Percentiles rank a stretch among this genome's conserved stretches.
These are phyloP conservation scores for Cryptococcus sp. DNA, from an alignment of 1,284 basidiomycete genomes.

Conservation along the genomic window DNA sequence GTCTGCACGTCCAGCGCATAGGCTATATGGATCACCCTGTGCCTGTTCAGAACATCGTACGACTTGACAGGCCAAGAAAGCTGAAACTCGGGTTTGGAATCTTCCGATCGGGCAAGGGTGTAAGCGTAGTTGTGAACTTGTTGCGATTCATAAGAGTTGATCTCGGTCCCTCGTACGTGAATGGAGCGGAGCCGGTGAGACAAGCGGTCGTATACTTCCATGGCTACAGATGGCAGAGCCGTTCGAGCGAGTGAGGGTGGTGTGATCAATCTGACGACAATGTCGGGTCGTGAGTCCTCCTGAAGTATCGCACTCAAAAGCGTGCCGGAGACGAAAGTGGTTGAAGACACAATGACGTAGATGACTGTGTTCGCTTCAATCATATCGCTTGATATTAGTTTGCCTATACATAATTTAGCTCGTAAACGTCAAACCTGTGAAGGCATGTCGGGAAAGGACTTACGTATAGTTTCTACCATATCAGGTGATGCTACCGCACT, in stretches of 20 bases:
- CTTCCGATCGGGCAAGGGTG: constrained; percentile 31
- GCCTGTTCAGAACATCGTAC: constrained; percentile 44
- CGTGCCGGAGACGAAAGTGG: not conserved
- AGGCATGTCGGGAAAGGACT: too few species aligned
- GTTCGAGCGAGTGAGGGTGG: too few species aligned
- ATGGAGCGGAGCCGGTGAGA: constrained; percentile 25
- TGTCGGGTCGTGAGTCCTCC: not conserved
- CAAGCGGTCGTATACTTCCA: constrained; percentile 40
- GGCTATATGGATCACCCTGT: constrained; percentile 33
- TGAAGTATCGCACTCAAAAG: constrained; percentile 3
- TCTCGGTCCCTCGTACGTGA: constrained; percentile 16
- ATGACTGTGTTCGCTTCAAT: constrained; percentile 6
- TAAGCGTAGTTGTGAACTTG: constrained; percentile 25
- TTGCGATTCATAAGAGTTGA: constrained; percentile 12
- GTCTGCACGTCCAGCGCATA: constrained; percentile 22
- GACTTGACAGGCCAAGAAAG: constrained; percentile 41
- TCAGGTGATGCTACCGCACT: too few species aligned
- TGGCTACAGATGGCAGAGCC: constrained; percentile 13
- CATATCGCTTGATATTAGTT: constrained; percentile 5
- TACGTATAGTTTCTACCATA: too few species aligned
- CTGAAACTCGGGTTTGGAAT: constrained; percentile 30
- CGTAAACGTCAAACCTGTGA: too few species aligned
- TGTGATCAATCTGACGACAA: too few species aligned
- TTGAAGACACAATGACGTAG: constrained; percentile 14
- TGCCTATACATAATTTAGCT: not conserved